Conservation (phyloP, 495 filamentous ascomycete species). For the Hypoxylon lenormandii region DNA sequence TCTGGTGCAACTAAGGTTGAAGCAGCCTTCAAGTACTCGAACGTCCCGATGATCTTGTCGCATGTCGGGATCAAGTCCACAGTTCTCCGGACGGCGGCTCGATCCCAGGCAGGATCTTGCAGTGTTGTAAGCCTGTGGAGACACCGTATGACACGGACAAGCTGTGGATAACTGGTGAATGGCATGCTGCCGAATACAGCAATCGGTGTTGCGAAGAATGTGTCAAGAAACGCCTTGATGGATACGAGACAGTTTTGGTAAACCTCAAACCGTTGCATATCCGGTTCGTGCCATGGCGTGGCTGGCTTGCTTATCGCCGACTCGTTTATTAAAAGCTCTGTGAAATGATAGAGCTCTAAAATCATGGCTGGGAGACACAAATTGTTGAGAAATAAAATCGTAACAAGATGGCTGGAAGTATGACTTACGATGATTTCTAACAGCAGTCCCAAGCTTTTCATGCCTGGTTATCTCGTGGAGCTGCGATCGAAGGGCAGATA, state of each 20-base stretch:
- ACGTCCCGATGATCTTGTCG: slow-evolving; percentile 44
- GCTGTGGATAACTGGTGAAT: slow-evolving; percentile 49
- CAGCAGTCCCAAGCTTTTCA: slow-evolving; percentile 50
- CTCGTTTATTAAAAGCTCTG: slow-evolving; percentile 62
- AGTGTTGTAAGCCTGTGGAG: slow-evolving; percentile 49
- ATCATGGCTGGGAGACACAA: slow-evolving; percentile 51
- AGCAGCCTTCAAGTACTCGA: slow-evolving; percentile 31
- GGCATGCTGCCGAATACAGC: slow-evolving; percentile 47
- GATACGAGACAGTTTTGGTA: slow-evolving; percentile 47
- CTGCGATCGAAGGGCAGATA: slow-evolving; percentile 59
- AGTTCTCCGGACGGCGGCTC: slow-evolving; percentile 39
- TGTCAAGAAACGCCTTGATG: slow-evolving; percentile 44
- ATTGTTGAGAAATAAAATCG: background rate
- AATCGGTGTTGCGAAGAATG: slow-evolving; percentile 48
- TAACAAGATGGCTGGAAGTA: background rate
- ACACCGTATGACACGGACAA: slow-evolving; percentile 47
- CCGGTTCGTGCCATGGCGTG: slow-evolving; percentile 28
- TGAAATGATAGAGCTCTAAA: slow-evolving; percentile 53
- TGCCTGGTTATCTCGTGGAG: slow-evolving; percentile 53
- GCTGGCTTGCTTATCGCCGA: slow-evolving; percentile 48
- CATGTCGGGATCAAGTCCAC: slow-evolving; percentile 51
- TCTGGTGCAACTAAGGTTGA: slow-evolving; percentile 13
- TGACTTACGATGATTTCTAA: slow-evolving; percentile 59
- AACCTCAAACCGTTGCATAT: slow-evolving; percentile 47
- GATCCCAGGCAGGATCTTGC: slow-evolving; percentile 56